phyloP scores from a whole-genome alignment of 164 flowering plant species.

The Cinnamomum micranthum region DNA sequence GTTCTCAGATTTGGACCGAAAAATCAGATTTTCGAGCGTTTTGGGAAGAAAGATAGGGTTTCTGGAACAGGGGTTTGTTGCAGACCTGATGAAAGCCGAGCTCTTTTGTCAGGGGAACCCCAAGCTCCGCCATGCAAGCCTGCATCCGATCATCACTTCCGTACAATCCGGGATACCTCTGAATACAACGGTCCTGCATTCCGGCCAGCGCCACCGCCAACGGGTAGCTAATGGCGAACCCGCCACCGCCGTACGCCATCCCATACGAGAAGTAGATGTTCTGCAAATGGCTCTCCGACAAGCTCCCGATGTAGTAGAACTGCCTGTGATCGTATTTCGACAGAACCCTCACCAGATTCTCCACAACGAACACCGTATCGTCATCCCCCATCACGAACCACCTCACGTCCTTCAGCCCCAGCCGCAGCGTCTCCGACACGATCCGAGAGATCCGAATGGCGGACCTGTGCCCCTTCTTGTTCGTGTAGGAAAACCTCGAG shows the following conservation, averaged over 20 bases:
- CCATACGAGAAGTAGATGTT: constrained; percentile 49
- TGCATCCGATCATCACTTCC: constrained; percentile 75
- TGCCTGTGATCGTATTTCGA: constrained; percentile 52
- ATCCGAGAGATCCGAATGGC: constrained; percentile 60
- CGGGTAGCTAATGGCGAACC: constrained; percentile 63
- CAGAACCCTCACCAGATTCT: constrained; percentile 53
- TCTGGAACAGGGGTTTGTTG: constrained; percentile 12
- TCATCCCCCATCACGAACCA: constrained; percentile 81
- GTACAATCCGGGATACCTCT: constrained; percentile 51
- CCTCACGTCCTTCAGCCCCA: constrained; percentile 41
- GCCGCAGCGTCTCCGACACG: constrained; percentile 44
- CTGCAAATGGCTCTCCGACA: constrained; percentile 66
- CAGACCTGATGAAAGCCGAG: constrained; percentile 49
- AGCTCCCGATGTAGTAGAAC: constrained; percentile 58
- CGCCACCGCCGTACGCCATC: constrained; percentile 87
- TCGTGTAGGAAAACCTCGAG: constrained; percentile 32
- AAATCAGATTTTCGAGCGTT: too few species aligned
- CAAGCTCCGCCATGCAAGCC: constrained; percentile 82
- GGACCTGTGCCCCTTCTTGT: constrained; percentile 43
- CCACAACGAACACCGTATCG: constrained; percentile 57
- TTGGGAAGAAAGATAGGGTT: too few species aligned
- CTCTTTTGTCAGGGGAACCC: constrained; percentile 77
- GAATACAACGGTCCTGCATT: constrained; percentile 59
- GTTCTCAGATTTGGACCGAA: too few species aligned
- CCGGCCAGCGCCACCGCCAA: constrained; percentile 45